Base-by-base conservation (phyloP, 1,284 basidiomycete genomes). In the Papiliotrema nemorosa region DNA sequence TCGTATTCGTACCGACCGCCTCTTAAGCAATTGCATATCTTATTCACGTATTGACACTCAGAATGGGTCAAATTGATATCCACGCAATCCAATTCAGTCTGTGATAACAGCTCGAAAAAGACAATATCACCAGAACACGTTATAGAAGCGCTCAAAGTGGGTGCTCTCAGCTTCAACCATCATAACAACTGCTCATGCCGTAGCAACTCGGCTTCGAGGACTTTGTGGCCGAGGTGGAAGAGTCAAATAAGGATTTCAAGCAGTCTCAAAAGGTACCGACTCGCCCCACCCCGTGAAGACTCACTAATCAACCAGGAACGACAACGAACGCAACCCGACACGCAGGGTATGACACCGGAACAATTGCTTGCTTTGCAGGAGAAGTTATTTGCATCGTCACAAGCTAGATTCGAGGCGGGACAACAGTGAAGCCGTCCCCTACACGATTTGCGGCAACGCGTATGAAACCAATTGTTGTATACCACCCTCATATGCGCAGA, bases 61-160 rank as follows among this genome's bases (percentile, higher is more conserved):
- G 94, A 99, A 79, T 99, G 97, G 76, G 94, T 99, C 62, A 90
- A 97, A 70, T 78, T 98, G 69, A 87, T 99, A 68, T 96, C 96
- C 14, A 93, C 93, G 6, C 92, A 97, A 74, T 88, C 93, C 47
- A 98, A 98, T 75, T 91, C 97, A 61, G 90, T 97, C 53, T 99
- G 96, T 73, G 96, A 98, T 69, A 86, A 90, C 71, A 91, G 93
- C 66, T 87, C 88, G n/a, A 97, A 97, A 79, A 99, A 98, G 79
- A 99, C 94, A 0, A 98, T 99, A 63, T 90, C 92, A 3, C 94
- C 96, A 2, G 94, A 99, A 67, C 94, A 99, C 69, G 93, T 98
- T 42, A 86, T 97, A 38, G 79, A 83, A 33, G 96, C 94, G 5
- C 78, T 99, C 46, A 90, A 91, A 78, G 91, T 90, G 52, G 42